These are phyloP conservation scores for Ogataea dorogensis DNA, from an alignment of 805 yeast species.

Conservation along the genomic window DNA sequence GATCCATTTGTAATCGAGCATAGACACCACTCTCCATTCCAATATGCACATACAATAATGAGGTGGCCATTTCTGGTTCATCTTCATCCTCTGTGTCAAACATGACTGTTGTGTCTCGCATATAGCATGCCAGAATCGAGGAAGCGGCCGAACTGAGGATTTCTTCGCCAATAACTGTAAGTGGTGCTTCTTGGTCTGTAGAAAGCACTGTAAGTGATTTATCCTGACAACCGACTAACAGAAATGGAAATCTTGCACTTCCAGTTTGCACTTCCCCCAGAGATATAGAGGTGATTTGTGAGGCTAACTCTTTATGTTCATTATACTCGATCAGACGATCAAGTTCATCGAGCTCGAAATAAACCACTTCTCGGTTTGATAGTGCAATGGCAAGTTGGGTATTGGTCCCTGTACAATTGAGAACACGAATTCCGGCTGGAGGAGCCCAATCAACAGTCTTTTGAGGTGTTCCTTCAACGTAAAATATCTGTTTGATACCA, in stretches of 20 bases:
- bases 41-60: slow-evolving; percentile 53
- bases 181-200: slow-evolving; percentile 53
- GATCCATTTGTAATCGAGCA: slow-evolving; percentile 58
- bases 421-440: slow-evolving; percentile 69
- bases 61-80: slow-evolving; percentile 9
- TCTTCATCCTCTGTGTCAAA: slow-evolving; percentile 16
- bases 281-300: slow-evolving; percentile 47
- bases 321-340: slow-evolving; percentile 72
- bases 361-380: slow-evolving; percentile 71
- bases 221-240: slow-evolving; percentile 74
- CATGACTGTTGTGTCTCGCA: slow-evolving; percentile 15
- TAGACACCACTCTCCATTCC: slow-evolving; percentile 87
- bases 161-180: slow-evolving; percentile 64
- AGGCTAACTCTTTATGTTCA: slow-evolving; percentile 52
- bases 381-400: slow-evolving; percentile 70
- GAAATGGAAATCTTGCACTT: slow-evolving; percentile 48
- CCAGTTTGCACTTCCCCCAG: slow-evolving; percentile 51
- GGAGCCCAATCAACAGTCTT: slow-evolving; percentile 69
- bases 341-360: slow-evolving; percentile 72
- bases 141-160: slow-evolving; percentile 49
- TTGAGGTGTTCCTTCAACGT: slow-evolving; percentile 29
- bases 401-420: slow-evolving; percentile 58
- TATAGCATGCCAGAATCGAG: slow-evolving; percentile 31
- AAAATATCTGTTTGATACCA: slow-evolving; percentile 62
- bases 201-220: slow-evolving; percentile 68